A percentile compares a stretch with the other conserved stretches of the same genome.
Evolutionary conservation across 1,284 basidiomycete species (phyloP).

Genomic region (Melampsora larici-populina): DNA sequence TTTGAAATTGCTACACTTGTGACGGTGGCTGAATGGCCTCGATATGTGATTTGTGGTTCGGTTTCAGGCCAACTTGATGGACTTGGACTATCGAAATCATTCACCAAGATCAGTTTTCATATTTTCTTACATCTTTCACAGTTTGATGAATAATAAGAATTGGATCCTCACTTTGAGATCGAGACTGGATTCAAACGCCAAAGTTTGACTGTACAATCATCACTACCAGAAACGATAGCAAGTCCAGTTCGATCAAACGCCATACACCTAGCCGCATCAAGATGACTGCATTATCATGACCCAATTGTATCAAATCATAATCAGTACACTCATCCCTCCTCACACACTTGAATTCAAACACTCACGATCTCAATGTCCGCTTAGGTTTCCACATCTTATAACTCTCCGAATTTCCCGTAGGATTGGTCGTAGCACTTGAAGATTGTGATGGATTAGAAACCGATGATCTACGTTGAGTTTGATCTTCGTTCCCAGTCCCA

Average conservation of each 20-base stretch:
- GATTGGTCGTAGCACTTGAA: neutral
- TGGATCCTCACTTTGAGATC: constrained; percentile 26
- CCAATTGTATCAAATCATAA: neutral
- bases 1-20: constrained; percentile 82
- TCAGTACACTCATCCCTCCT: neutral
- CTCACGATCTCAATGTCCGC: constrained; percentile 79
- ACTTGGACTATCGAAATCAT: constrained; percentile 47
- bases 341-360: constrained; percentile 46
- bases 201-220: constrained; percentile 92
- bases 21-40: constrained; percentile 88
- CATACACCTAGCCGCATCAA: constrained; percentile 85
- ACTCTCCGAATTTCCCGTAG: constrained; percentile 56
- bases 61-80: constrained; percentile 60
- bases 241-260: constrained; percentile 80
- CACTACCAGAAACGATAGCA: constrained; percentile 81
- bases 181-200: constrained; percentile 66
- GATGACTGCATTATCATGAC: constrained; percentile 63
- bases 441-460: neutral
- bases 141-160: constrained; percentile 42
- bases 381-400: constrained; percentile 68
- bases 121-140: too few species aligned
- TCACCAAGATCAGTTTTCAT: constrained; percentile 37
- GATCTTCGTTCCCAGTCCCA: neutral
- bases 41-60: constrained; percentile 83
- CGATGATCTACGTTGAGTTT: constrained; percentile 15